Evolutionary conservation across 805 yeast genomes (phyloP).

Genomic region (Lipomyces chichibuensis): DNA sequence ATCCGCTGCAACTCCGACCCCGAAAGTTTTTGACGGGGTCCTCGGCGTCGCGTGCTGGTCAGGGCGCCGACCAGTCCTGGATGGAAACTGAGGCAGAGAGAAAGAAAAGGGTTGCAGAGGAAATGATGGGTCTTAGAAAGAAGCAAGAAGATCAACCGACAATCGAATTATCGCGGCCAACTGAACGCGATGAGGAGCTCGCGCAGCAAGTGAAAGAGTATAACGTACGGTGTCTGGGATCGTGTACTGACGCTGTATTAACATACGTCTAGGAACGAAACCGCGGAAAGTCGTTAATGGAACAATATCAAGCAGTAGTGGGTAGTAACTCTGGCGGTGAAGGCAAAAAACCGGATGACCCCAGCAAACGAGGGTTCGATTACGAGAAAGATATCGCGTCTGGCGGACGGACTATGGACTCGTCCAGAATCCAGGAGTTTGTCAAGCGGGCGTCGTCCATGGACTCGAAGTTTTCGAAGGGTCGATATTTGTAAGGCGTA

Average conservation of each 20-base stretch:
- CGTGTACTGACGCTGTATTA: neutral
- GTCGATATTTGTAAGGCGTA: constrained; percentile 18
- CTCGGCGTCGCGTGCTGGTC: constrained; percentile 12
- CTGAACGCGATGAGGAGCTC: constrained; percentile 22
- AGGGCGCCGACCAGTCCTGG: constrained; percentile 30
- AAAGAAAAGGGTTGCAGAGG: constrained; percentile 35
- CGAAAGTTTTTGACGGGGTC: constrained; percentile 30
- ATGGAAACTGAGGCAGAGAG: constrained; percentile 35
- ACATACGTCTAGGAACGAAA: constrained; percentile 14
- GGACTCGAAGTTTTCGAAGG: constrained; percentile 33
- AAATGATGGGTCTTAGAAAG: constrained; percentile 35
- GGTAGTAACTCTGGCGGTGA: constrained; percentile 12
- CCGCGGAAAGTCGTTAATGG: constrained; percentile 35
- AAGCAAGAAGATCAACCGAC: constrained; percentile 8
- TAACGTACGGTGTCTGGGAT: constrained; percentile 14
- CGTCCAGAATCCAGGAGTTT: constrained; percentile 24
- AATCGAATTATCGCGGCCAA: constrained; percentile 13
- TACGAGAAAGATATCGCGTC: constrained; percentile 35
- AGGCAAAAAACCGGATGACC: constrained; percentile 26
- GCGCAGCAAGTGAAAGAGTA: constrained; percentile 29
- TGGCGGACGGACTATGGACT: constrained; percentile 23
- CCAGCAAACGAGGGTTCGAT: constrained; percentile 34
- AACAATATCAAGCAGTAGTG: constrained; percentile 24
- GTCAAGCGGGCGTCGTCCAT: constrained; percentile 29
- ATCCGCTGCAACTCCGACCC: constrained; percentile 31